Evolutionary conservation across 140 eudicot species (phyloP), one percentile per base, ranked within the genome.

Genomic region (Erigeron philadelphicus): DNA sequence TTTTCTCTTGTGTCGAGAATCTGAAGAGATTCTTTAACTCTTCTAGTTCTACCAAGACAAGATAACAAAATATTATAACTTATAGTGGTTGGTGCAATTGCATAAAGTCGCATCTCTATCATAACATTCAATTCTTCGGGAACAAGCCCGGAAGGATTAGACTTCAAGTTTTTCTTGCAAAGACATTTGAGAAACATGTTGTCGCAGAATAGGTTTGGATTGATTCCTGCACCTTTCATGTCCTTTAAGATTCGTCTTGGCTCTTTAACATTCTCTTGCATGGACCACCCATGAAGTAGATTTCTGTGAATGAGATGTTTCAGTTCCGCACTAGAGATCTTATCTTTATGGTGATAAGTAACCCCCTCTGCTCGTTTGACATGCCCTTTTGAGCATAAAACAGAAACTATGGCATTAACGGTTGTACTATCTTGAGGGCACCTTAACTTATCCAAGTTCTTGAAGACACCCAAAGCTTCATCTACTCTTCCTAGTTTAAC

Each of bases 311-410:
- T 78, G 21, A 84, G 35, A 81, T 63, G 81, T 79, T 81, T 81
- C 11, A 70, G 75, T 72, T 78, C 70, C 7, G 49, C 73, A 53
- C 75, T 81, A 8, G 72, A 84, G 23, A 84, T 76, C 69, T 82
- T 82, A 65, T 87, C 82, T 73, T 77, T 84, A 61, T 84, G 87
- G 65, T 87, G 95, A 74, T 75, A 75, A 64, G 84, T 38, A 42
- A 87, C 95, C 71, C 90, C 84, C 64, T 87, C 95, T 5, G 90
- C 95, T 72, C 87, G 72, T 73, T 62, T 81, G 1, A 80, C 84
- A 64, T 81, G 95, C 72, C 95, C 90, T 68, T 81, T 87, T n/a
- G 82, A 72, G 67, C 95, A 87, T 31, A 84, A 70, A 25, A 87
- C 90, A 71, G 75, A 52, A 50, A 84, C 79, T 53, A 87, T 81